Base-by-base conservation (phyloP, 2,329 filamentous ascomycete genomes). In the Colletotrichum sublineola region DNA sequence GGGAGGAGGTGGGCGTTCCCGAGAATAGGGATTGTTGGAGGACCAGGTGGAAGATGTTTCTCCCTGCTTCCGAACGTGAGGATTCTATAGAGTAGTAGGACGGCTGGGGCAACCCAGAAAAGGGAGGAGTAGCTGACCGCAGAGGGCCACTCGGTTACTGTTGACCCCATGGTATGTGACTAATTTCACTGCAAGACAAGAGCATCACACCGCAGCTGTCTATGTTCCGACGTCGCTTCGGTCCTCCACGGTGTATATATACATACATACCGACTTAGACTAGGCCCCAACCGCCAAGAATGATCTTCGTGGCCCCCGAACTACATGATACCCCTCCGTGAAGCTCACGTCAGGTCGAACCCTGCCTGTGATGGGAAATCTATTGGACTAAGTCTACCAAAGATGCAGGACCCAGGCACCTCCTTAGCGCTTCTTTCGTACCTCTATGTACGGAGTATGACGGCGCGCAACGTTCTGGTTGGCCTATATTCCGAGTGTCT, bases 21-120 rank as follows among this genome's bases (percentile, higher is more conserved):
- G 5, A 86, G 77, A 33, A 86, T 56, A 0, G 84, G 84, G 0
- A 84, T 46, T 0, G 82, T 83, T 31, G 79, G 81, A 18, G 82
- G 84, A 1, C 84, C 84, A 18, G 69, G 69, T 12, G 69, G 69
- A 5, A 72, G 46, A 33, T 46, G 8, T 58, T 63, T 68, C 36
- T 68, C 69, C 9, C 68, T 61, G 2, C 68, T 55, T 31, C 68
- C 65, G 11, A 71, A 71, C 4, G 38, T 62, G 31, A 55, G 31
- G 14, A 62, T 11, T 42, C 29, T 62, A 38, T 61, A 62, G n/a
- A 61, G 24, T 9, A 71, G 20, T 5, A 61, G 33, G n/a, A 36
- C 20, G 5, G 18, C 20, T 24, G 68, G 68, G 12, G 62, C 15
- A 3, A n/a, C 31, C 68, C 56, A 71, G n/a, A 29, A 40, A 9